phyloP scores from a whole-genome alignment of 768 basidiomycete species.

The Lactarius tabidus region DNA sequence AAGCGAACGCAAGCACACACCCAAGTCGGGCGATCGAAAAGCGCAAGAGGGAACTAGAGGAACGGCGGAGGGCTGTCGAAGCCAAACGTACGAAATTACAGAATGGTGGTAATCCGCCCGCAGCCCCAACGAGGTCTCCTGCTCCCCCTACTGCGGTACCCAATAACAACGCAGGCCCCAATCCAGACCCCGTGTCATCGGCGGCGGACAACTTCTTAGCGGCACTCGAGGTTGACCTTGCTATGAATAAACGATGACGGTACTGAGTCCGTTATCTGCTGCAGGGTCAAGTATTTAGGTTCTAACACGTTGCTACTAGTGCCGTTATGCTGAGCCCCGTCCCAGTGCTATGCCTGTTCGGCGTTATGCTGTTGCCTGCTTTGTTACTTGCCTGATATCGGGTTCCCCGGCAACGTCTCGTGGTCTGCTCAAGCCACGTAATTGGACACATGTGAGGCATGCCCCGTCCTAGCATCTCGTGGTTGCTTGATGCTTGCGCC shows the following conservation, averaged over 20 bases:
- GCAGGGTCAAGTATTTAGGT: neutral
- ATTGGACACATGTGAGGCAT: slow-evolving; percentile 16
- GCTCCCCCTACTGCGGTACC: slow-evolving; percentile 9
- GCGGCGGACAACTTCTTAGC: slow-evolving; percentile 66
- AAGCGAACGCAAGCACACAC: slow-evolving; percentile 31
- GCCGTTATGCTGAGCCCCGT: slow-evolving; percentile 12
- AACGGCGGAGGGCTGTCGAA: slow-evolving; percentile 53
- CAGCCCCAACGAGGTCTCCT: slow-evolving; percentile 13
- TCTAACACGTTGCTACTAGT: slow-evolving; percentile 4
- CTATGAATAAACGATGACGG: slow-evolving; percentile 31
- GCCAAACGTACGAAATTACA: slow-evolving; percentile 61
- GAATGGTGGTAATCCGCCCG: slow-evolving; percentile 12
- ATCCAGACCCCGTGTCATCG: slow-evolving; percentile 20
- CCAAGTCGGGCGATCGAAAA: slow-evolving; percentile 66
- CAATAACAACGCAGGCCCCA: slow-evolving; percentile 21
- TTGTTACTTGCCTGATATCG: slow-evolving; percentile 10
- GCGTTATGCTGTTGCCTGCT: slow-evolving; percentile 14
- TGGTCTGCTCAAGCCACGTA: slow-evolving; percentile 11
- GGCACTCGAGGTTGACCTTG: slow-evolving; percentile 59
- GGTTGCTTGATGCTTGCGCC: slow-evolving; percentile 8
- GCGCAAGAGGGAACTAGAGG: slow-evolving; percentile 69
- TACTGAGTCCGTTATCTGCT: neutral
- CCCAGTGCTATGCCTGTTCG: slow-evolving; percentile 1
- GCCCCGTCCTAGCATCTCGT: slow-evolving; percentile 12
- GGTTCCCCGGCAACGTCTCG: neutral